Evolutionary conservation across 306 rosid species (phyloP), one percentile per base, ranked within the genome.

Genomic region (Trichosanthes cucumerina): DNA sequence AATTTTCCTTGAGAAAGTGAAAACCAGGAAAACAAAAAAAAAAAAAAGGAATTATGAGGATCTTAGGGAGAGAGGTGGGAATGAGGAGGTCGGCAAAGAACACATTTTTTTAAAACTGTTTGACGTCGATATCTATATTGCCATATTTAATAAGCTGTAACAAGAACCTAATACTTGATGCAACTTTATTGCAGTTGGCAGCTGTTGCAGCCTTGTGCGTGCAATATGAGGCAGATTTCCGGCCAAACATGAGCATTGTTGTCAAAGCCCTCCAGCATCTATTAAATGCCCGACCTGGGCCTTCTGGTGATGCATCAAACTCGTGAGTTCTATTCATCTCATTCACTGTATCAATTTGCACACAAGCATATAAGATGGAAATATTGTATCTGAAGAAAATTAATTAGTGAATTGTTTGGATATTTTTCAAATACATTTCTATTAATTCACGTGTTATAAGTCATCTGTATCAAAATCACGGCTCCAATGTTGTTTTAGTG

Each of bases 191-290:
- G 78, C 63, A 74, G 78, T 50, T 74, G 38, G 78, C 78, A 50
- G 78, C 78, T 50, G 78, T 74, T 50, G 78, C 78, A 36, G 78
- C 78, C 31, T 33, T 50, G 44, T 74, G 78, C 19, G 78, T 74
- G 78, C 78, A 74, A n/a, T 74, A 74, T 18, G 78, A 74, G 63
- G 47, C 78, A 49, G 78, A 74, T 74, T 74, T 74, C 59, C 77
- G 59, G 59, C 77, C 77, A 49, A 73, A 74, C 78, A 74, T 74
- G 78, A 74, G 78, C 78, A 74, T 74, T 33, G 78, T 74, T 50
- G 60, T 74, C 63, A 74, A 74, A 74, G 78, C 78, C 15, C 78
- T 74, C 43, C 77, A 73, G 38, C 77, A 73, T 47, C 26, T 73
- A 28, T 73, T 73, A 73, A 73, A 73, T 73, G 77, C 77, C 24